Percentiles rank a stretch among this genome's conserved stretches.
Evolutionary conservation across 2,329 filamentous ascomycete species (phyloP).

Genomic region (Chlorencoelia australis): DNA sequence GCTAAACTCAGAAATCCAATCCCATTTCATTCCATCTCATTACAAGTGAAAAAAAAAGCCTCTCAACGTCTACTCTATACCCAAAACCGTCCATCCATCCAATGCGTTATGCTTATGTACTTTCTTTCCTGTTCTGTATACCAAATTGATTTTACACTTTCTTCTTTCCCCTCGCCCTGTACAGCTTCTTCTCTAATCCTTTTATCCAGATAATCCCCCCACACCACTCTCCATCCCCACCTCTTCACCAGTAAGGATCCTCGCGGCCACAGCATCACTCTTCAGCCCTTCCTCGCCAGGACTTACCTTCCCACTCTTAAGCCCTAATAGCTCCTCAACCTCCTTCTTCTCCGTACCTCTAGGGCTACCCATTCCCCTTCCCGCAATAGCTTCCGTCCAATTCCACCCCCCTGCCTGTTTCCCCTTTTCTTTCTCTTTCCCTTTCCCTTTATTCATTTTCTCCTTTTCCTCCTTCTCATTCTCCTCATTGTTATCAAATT

Average conservation of each 20-base stretch:
- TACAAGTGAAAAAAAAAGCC: no score
- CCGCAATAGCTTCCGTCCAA: slow-evolving; percentile 46
- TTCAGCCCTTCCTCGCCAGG: neutral
- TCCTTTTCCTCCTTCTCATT: slow-evolving; percentile 27
- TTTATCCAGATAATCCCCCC: slow-evolving; percentile 73
- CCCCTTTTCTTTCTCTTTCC: slow-evolving; percentile 19
- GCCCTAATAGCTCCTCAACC: slow-evolving; percentile 10
- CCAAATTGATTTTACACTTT: no score
- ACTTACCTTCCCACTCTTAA: neutral
- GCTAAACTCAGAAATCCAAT: neutral
- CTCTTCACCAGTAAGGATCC: slow-evolving; percentile 70
- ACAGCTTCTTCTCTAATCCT: no score
- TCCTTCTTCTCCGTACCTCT: slow-evolving; percentile 17
- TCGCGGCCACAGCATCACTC: slow-evolving; percentile 5
- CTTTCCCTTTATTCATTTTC: slow-evolving; percentile 22
- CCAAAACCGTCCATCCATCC: no score
- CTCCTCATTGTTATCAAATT: slow-evolving; percentile 16
- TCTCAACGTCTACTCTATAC: slow-evolving; percentile 2
- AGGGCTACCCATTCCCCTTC: slow-evolving; percentile 27
- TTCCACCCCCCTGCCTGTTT: slow-evolving; percentile 32
- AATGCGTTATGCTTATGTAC: no score
- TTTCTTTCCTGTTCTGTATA: no score
- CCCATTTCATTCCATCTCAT: slow-evolving; percentile 1
- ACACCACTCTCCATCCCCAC: slow-evolving; percentile 60
- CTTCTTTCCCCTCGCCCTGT: no score